These are phyloP conservation scores for Pascua guehoae DNA, from an alignment of 1,284 basidiomycete genomes.

Conservation along the genomic window DNA sequence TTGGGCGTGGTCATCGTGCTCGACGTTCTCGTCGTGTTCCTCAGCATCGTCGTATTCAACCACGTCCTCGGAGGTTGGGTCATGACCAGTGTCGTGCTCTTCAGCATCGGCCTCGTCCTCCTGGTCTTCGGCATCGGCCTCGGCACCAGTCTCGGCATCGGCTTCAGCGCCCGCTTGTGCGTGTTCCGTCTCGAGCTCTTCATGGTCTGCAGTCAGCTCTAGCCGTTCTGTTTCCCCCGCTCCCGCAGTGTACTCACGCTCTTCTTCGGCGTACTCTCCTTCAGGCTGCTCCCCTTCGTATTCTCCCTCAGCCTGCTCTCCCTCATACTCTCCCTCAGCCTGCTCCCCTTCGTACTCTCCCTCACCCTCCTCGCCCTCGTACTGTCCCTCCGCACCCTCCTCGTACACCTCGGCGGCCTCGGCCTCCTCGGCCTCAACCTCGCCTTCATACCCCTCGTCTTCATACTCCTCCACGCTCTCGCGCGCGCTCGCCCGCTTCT, in stretches of 20 bases:
- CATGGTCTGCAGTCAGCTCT: conserved; percentile 4
- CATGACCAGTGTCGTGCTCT: background rate
- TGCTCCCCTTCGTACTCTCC: background rate
- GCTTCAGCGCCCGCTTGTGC: background rate
- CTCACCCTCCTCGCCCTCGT: conserved; percentile 1
- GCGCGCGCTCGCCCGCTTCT: conserved; percentile 50
- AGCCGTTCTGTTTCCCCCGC: background rate
- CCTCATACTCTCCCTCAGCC: conserved; percentile 1
- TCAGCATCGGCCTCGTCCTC: background rate
- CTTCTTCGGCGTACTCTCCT: conserved; percentile 6
- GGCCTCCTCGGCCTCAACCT: background rate
- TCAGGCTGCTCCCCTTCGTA: conserved; percentile 7
- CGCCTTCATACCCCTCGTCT: conserved; percentile 34
- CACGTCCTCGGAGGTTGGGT: background rate
- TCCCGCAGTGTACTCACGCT: conserved; percentile 8
- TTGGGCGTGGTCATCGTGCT: background rate
- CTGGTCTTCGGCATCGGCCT: conserved; percentile 3
- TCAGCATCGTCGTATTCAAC: background rate
- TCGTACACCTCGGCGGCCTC: background rate
- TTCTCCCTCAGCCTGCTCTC: background rate
- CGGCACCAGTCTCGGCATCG: background rate
- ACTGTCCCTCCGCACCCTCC: background rate
- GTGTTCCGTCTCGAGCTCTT: conserved; percentile 1
- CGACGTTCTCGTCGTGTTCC: background rate
- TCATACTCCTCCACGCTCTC: conserved; percentile 58